Evolutionary conservation across 805 yeast genomes (phyloP).

Genomic region (Monosporozyma aerobia): DNA sequence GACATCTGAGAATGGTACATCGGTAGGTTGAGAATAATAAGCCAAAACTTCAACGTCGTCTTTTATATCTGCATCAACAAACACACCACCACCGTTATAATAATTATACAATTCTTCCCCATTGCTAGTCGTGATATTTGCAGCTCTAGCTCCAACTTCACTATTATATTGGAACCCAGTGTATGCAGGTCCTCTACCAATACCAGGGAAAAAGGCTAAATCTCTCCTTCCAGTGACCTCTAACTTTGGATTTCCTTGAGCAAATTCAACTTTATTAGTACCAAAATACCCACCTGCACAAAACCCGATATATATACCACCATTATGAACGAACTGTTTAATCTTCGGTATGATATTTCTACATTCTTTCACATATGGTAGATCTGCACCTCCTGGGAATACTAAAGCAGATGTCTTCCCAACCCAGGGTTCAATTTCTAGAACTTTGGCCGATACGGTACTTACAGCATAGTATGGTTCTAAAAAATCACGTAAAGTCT

Average conservation of each 20-base stretch:
- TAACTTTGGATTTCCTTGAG: slow-evolving; percentile 55
- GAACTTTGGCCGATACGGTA: slow-evolving; percentile 50
- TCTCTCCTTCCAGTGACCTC: slow-evolving; percentile 87
- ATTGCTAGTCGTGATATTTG: slow-evolving; percentile 35
- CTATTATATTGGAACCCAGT: slow-evolving; percentile 73
- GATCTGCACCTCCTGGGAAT: slow-evolving; percentile 95
- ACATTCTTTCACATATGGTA: slow-evolving; percentile 68
- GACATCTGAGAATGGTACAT: slow-evolving; percentile 35
- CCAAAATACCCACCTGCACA: slow-evolving; percentile 96
- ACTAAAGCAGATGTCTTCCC: slow-evolving; percentile 69
- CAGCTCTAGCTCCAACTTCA: slow-evolving; percentile 67
- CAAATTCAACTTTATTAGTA: slow-evolving; percentile 70
- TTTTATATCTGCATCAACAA: slow-evolving; percentile 60
- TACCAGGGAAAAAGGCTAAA: slow-evolving; percentile 72
- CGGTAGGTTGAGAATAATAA: slow-evolving; percentile 45
- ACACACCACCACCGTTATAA: slow-evolving; percentile 86
- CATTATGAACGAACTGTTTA: slow-evolving; percentile 54
- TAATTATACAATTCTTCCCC: slow-evolving; percentile 34
- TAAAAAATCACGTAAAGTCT: slow-evolving; percentile 60
- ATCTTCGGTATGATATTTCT: slow-evolving; percentile 58
- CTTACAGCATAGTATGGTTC: slow-evolving; percentile 87
- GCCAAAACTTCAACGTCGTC: slow-evolving; percentile 67
- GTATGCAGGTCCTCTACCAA: slow-evolving; percentile 70
- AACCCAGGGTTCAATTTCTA: slow-evolving; percentile 83
- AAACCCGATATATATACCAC: slow-evolving; percentile 79